Evolutionary conservation across 2,329 filamentous ascomycete species (phyloP).

Genomic region (Dothistroma pini): DNA sequence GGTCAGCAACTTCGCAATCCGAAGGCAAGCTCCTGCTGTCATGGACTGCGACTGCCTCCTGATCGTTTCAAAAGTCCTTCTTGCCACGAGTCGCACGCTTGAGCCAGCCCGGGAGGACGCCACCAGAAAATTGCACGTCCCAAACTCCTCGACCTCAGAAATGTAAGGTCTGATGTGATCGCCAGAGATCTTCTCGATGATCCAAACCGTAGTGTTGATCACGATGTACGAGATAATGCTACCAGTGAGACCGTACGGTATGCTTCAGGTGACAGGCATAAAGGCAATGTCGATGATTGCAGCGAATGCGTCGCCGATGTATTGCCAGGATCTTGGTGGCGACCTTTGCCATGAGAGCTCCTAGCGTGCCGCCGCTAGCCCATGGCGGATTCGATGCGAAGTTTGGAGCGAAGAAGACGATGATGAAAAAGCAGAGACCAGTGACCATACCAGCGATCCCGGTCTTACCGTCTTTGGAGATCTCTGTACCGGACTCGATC

Average conservation of each 20-base stretch:
- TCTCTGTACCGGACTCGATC: slow-evolving; percentile 82
- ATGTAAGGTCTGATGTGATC: slow-evolving; percentile 72
- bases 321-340: slow-evolving; percentile 79
- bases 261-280: slow-evolving; percentile 89
- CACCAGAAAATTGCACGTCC: slow-evolving; percentile 75
- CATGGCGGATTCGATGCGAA: slow-evolving; percentile 86
- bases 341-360: slow-evolving; percentile 78
- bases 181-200: slow-evolving; percentile 62
- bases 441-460: slow-evolving; percentile 77
- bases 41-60: slow-evolving; percentile 10
- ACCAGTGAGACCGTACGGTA: slow-evolving; percentile 80
- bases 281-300: slow-evolving; percentile 79
- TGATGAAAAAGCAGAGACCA: slow-evolving; percentile 79
- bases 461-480: slow-evolving; percentile 80
- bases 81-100: slow-evolving; percentile 61
- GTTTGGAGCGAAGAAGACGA: slow-evolving; percentile 85
- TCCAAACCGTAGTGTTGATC: slow-evolving; percentile 68
- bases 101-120: slow-evolving; percentile 72
- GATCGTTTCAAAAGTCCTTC: slow-evolving; percentile 65
- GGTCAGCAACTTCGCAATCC: slow-evolving; percentile 1
- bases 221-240: slow-evolving; percentile 73
- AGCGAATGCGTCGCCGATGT: slow-evolving; percentile 77
- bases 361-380: slow-evolving; percentile 86
- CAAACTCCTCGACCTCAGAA: slow-evolving; percentile 71
- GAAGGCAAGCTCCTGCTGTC: neutral